Percentiles rank a stretch among this genome's conserved stretches.
These are phyloP conservation scores for Acaromyces ingoldii DNA, from an alignment of 1,284 basidiomycete species.

Conservation along the genomic window DNA sequence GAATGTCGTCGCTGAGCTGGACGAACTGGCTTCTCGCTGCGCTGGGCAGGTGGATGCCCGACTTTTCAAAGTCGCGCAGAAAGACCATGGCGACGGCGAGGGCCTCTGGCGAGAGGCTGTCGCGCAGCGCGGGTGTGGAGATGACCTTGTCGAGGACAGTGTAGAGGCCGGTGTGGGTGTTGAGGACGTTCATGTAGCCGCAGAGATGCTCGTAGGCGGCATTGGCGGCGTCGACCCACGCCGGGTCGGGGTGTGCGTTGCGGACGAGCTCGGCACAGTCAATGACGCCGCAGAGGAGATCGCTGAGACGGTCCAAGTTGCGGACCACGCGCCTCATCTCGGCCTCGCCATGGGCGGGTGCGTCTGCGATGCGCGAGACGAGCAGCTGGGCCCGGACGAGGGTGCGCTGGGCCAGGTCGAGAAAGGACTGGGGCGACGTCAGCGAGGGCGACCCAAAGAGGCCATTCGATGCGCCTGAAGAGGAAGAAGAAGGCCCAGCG, in stretches of 20 bases:
- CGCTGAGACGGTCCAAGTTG: conserved; percentile 78
- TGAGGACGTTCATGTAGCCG: conserved; percentile 95
- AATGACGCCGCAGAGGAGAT: conserved; percentile 90
- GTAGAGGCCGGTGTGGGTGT: conserved; percentile 89
- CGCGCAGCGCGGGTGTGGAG: conserved; percentile 37
- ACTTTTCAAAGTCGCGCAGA: conserved; percentile 94
- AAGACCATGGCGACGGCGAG: conserved; percentile 78
- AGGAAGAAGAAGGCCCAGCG: conserved; percentile 13
- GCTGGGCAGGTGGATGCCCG: conserved; percentile 82
- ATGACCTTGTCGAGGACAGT: conserved; percentile 53
- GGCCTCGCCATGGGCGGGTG: conserved; percentile 10
- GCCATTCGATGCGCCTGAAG: conserved; percentile 27
- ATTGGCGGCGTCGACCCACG: conserved; percentile 80
- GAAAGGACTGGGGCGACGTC: conserved; percentile 30
- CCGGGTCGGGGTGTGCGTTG: conserved; percentile 80
- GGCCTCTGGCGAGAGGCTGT: conserved; percentile 48
- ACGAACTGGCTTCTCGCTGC: conserved; percentile 76
- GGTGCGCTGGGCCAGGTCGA: conserved; percentile 36
- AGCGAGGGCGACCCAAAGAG: conserved; percentile 40
- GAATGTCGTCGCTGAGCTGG: conserved; percentile 80
- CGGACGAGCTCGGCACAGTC: conserved; percentile 90
- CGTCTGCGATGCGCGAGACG: conserved; percentile 40
- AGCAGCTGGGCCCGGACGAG: conserved; percentile 45
- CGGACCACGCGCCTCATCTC: conserved; percentile 31
- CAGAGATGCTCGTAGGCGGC: conserved; percentile 84